Base-by-base conservation (phyloP, 352 stramenopile genomes). In the Phytophthora tubulina region DNA sequence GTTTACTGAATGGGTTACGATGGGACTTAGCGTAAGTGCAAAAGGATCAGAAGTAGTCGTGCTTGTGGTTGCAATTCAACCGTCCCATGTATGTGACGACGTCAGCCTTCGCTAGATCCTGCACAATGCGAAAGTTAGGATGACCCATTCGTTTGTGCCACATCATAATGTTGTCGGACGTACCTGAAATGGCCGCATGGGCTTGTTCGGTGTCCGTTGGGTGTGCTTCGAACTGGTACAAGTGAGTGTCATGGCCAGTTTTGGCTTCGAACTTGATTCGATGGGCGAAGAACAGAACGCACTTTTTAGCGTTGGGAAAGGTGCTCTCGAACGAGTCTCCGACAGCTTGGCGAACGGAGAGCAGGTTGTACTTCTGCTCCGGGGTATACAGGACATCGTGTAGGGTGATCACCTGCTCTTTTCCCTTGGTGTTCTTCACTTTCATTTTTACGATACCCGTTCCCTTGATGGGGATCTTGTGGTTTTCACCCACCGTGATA, bases 281-380 rank as follows among this genome's bases (percentile, higher is more conserved):
- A 14, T 50, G 17, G 3, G 44, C 44, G 44, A 50, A 50, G 44
- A 50, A 32, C 15, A 30, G 5, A 21, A 58, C 21, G 27, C 51
- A 73, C 15, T 62, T 68, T 57, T 73, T 73, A 33, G 65, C 49
- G 31, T 54, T 70, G 27, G 55, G 64, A 13, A 72, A 72, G 2
- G 48, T 67, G 36, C 62, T 72, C 3, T 72, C 67, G 49, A 38
- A 72, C 36, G 63, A 36, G 4, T 36, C 14, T 46, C 57, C 42
- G 30, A 68, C 57, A 2, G 58, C 42, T 45, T 73, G 66, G 30
- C 50, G 39, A 3, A 62, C 30, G 3, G 55, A 63, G 14, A 63
- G 31, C 7, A 64, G 10, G 2, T 35, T 56, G 27, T 58, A 64
- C 14, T 65, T 52, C 2, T 49, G 45, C 8, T 65, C 7, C 1